A percentile compares a stretch with the other conserved stretches of the same genome.
phyloP scores from a whole-genome alignment of 192 early-diverging fungal species.

The Lunasporangiospora selenospora region DNA sequence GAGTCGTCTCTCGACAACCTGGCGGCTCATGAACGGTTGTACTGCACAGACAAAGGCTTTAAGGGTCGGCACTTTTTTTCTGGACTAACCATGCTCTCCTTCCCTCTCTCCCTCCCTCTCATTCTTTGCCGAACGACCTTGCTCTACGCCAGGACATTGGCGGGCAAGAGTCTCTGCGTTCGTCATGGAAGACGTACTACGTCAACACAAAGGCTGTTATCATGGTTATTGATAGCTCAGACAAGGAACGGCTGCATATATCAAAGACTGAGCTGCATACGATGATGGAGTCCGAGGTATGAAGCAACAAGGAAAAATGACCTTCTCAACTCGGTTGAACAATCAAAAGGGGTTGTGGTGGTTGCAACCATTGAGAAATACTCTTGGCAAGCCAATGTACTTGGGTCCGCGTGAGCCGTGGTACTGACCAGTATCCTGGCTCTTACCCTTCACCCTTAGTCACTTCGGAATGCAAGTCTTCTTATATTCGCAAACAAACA shows the following conservation, averaged over 20 bases:
- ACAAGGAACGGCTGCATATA: slow-evolving; percentile 65
- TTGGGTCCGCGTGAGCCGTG: no score
- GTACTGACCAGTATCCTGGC: no score
- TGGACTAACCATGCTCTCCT: no score
- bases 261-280: slow-evolving; percentile 66
- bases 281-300: slow-evolving; percentile 74
- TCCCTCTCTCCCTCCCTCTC: no score
- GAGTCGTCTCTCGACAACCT: not conserved
- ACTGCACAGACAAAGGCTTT: no score
- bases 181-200: slow-evolving; percentile 75
- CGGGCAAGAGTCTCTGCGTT: slow-evolving; percentile 65
- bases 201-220: slow-evolving; percentile 72
- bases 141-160: slow-evolving; percentile 74
- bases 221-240: slow-evolving; percentile 78
- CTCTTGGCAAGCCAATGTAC: no score
- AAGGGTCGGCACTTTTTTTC: not conserved
- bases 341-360: no score
- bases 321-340: no score
- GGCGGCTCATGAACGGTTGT: no score
- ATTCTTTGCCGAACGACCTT: no score
- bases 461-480: slow-evolving; percentile 61
- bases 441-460: no score
- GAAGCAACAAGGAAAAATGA: not conserved
- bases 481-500: slow-evolving; percentile 77
- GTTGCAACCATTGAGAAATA: no score